Percentiles rank a stretch among this genome's conserved stretches.
Evolutionary conservation across 169 alveolate genomes (phyloP).

Genomic region (Plasmodium malariae): DNA sequence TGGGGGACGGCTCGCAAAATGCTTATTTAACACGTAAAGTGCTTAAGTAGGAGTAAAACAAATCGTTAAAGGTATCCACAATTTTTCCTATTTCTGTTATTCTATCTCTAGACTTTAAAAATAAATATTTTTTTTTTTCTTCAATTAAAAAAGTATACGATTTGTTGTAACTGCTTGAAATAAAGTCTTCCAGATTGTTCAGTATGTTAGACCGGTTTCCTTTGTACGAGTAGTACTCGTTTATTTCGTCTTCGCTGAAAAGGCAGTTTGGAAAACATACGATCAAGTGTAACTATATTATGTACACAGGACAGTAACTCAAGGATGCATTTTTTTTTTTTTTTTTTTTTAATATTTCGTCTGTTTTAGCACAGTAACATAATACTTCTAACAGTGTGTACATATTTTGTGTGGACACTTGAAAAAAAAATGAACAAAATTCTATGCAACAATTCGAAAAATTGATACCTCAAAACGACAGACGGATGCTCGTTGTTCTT

Average conservation of each 20-base stretch:
- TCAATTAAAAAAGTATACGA: conserved; percentile 36
- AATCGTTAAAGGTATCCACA: conserved; percentile 37
- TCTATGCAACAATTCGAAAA: background rate
- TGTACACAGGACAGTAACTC: no score
- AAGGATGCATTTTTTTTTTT: no score
- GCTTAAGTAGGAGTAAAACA: conserved; percentile 49
- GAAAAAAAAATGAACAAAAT: background rate
- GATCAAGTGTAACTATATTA: no score
- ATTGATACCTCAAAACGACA: conserved; percentile 21
- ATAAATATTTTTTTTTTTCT: conserved; percentile 66
- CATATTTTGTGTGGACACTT: no score
- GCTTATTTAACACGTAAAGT: conserved; percentile 20
- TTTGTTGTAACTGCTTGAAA: conserved; percentile 59
- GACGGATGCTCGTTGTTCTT: conserved; percentile 61
- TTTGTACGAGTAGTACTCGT: conserved; percentile 60
- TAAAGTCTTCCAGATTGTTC: conserved; percentile 60
- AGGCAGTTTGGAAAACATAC: background rate
- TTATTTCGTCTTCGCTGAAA: conserved; percentile 67
- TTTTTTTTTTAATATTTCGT: no score
- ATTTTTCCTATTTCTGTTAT: conserved; percentile 55
- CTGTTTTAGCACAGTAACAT: no score
- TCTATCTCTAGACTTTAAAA: conserved; percentile 50
- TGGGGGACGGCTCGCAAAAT: no score
- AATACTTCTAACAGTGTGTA: no score
- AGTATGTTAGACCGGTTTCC: conserved; percentile 38